These are phyloP conservation scores for Bretziella fagacearum DNA, from an alignment of 2,329 filamentous ascomycete genomes.

Conservation along the genomic window DNA sequence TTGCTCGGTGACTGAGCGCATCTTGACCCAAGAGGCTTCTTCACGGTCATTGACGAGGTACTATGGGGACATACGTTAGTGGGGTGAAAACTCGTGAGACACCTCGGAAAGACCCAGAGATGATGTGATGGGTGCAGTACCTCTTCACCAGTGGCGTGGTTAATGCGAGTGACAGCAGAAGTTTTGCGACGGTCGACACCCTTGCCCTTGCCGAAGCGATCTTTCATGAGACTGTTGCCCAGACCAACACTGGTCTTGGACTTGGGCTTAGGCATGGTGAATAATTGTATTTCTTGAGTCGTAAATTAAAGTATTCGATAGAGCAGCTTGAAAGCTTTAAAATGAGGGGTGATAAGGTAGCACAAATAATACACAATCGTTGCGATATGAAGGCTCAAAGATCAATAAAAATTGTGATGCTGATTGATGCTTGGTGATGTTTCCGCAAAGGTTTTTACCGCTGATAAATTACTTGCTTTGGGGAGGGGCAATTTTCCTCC, in stretches of 20 bases:
- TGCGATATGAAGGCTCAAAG: not conserved
- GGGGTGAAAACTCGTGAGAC: not conserved
- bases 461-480: slow-evolving; percentile 12
- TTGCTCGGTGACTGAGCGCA: slow-evolving; percentile 97
- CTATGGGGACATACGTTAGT: slow-evolving; percentile 23
- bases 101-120: not conserved
- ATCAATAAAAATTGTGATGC: not conserved
- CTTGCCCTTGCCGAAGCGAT: slow-evolving; percentile 90
- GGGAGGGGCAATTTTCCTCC: slow-evolving; percentile 14
- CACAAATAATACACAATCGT: not conserved
- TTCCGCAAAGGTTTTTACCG: slow-evolving; percentile 3
- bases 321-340: not conserved
- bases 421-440: not conserved
- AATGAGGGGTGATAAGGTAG: not conserved
- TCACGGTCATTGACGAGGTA: slow-evolving; percentile 85
- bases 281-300: slow-evolving; percentile 10
- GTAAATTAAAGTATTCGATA: not conserved
- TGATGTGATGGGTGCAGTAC: slow-evolving; percentile 21
- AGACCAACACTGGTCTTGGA: slow-evolving; percentile 90
- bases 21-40: slow-evolving; percentile 95
- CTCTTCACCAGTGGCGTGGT: slow-evolving; percentile 64
- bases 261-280: slow-evolving; percentile 52
- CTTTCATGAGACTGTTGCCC: slow-evolving; percentile 96
- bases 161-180: slow-evolving; percentile 44
- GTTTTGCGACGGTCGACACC: slow-evolving; percentile 62